phyloP scores from a whole-genome alignment of 2,329 filamentous ascomycete species.

The Aureobasidium melanogenum region DNA sequence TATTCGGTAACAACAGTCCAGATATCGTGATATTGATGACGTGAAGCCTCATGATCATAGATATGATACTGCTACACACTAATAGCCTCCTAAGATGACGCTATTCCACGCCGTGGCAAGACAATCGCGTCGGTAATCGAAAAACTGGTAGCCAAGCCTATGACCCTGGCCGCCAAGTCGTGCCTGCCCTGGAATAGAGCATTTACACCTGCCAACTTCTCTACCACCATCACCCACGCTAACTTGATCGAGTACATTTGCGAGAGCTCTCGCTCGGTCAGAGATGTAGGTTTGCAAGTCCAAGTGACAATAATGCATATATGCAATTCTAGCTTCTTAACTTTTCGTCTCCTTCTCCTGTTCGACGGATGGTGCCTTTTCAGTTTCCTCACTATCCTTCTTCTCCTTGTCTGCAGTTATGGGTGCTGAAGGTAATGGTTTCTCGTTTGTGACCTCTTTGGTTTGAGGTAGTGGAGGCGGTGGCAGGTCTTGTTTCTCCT shows the following conservation, averaged over 20 bases:
- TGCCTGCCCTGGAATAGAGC: background rate
- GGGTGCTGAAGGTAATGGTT: background rate
- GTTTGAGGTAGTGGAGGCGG: background rate
- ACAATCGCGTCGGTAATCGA: no score
- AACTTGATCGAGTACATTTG: background rate
- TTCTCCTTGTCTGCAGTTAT: background rate
- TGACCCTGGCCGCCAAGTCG: background rate
- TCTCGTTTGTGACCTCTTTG: background rate
- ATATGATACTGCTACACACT: no score
- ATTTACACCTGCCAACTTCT: background rate
- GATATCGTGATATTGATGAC: no score
- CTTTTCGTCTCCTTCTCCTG: background rate
- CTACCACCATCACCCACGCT: background rate
- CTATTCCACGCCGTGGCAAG: no score
- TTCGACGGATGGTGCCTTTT: background rate
- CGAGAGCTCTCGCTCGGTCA: background rate
- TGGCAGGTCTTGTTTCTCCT: background rate
- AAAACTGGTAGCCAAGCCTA: no score
- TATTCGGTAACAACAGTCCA: no score
- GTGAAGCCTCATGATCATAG: no score
- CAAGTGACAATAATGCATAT: background rate
- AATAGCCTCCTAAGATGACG: no score
- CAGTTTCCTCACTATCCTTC: background rate
- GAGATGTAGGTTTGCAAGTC: background rate
- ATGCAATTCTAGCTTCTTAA: background rate